Conservation (phyloP, 805 yeast species). For the Pichia sporocuriosa region DNA sequence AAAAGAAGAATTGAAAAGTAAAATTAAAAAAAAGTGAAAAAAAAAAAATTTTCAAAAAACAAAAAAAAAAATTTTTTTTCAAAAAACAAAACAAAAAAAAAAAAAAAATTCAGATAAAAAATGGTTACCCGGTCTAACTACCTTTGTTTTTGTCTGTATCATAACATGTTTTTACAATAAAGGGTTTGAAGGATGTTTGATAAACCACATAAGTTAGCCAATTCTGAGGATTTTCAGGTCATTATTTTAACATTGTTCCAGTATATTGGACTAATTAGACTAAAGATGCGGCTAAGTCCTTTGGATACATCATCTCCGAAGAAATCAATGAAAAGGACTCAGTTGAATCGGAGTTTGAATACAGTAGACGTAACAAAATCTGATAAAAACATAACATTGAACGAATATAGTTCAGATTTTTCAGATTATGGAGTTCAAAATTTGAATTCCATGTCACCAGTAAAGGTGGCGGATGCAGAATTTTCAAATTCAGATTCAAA, state of each 20-base stretch:
- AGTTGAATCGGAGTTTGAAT: background rate
- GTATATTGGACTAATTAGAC: too few species aligned
- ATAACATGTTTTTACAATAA: too few species aligned
- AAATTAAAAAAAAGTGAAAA: background rate
- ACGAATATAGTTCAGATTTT: background rate
- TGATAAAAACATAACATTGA: background rate
- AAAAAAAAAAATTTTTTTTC: background rate
- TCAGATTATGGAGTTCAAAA: background rate
- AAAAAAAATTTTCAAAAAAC: constrained; percentile 1
- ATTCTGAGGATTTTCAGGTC: too few species aligned
- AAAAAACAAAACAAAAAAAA: background rate
- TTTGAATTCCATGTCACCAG: background rate
- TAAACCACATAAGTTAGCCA: too few species aligned
- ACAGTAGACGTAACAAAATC: background rate
- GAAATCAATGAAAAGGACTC: background rate
- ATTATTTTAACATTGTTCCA: too few species aligned
- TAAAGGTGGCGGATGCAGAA: too few species aligned
- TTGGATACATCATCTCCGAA: constrained; percentile 5
- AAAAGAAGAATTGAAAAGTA: background rate
- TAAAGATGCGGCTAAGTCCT: too few species aligned
- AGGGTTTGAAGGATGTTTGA: too few species aligned
- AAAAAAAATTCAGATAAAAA: background rate
- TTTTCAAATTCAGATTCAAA: too few species aligned
- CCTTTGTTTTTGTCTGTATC: too few species aligned
- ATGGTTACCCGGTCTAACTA: background rate